phyloP scores from a whole-genome alignment of 768 basidiomycete genomes.

The Phaffia australis region DNA sequence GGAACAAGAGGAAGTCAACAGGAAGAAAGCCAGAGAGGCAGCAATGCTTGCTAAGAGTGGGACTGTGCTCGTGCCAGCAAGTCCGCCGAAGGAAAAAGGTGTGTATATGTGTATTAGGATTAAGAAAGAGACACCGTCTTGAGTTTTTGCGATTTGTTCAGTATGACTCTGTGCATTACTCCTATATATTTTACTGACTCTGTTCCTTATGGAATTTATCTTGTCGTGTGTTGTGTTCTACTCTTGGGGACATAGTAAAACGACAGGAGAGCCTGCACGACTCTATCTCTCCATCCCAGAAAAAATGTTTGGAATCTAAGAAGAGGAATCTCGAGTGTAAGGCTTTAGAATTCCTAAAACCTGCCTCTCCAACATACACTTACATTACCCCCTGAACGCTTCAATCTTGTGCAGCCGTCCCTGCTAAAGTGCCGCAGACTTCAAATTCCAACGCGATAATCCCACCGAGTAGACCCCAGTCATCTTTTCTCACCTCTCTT shows the following conservation, averaged over 20 bases:
- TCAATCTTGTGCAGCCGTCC: neutral
- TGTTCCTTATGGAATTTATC: neutral
- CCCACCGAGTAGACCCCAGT: neutral
- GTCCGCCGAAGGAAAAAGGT: conserved; percentile 18
- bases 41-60: conserved; percentile 46
- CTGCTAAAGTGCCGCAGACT: neutral
- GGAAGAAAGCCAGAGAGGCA: conserved; percentile 22
- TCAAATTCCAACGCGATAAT: conserved; percentile 1
- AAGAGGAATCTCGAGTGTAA: neutral
- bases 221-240: no score
- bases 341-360: neutral
- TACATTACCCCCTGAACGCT: no score
- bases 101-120: neutral
- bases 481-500: conserved; percentile 3
- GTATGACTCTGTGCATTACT: no score
- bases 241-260: no score
- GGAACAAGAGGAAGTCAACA: neutral
- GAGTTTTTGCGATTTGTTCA: neutral
- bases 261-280: no score
- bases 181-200: no score
- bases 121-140: neutral
- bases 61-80: conserved; percentile 21
- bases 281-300: no score
- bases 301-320: no score
- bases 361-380: neutral